These are phyloP conservation scores for Botrytis porri DNA, from an alignment of 2,329 filamentous ascomycete genomes.

Conservation along the genomic window DNA sequence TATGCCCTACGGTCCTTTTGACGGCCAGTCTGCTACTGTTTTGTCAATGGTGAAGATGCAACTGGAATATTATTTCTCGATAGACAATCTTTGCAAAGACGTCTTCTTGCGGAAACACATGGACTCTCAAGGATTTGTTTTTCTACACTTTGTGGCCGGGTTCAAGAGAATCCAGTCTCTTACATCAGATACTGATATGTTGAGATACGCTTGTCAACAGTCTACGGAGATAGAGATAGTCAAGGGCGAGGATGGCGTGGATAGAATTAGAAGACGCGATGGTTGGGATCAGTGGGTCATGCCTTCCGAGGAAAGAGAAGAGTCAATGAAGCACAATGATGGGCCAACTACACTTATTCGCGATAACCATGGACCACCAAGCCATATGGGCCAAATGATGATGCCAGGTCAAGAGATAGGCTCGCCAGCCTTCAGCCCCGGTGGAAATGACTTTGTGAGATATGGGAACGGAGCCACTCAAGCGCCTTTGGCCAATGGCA, in stretches of 20 bases:
- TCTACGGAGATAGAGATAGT: constrained; percentile 73
- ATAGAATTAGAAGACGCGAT: constrained; percentile 71
- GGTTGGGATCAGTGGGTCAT: constrained; percentile 81
- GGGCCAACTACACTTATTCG: constrained; percentile 51
- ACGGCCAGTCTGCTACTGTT: constrained; percentile 48
- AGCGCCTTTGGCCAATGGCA: constrained; percentile 36
- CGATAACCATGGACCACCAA: constrained; percentile 28
- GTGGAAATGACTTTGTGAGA: constrained; percentile 34
- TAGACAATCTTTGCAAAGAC: constrained; percentile 94
- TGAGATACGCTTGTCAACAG: constrained; percentile 72
- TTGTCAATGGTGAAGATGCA: constrained; percentile 45
- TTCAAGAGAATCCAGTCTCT: constrained; percentile 82
- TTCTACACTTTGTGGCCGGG: constrained; percentile 71
- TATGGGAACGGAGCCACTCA: constrained; percentile 28
- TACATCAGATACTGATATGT: constrained; percentile 67
- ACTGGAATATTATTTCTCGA: constrained; percentile 94
- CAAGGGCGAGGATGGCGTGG: constrained; percentile 70
- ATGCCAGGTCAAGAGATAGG: constrained; percentile 32
- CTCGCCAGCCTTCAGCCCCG: constrained; percentile 35
- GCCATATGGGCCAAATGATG: constrained; percentile 31
- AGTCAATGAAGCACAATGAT: constrained; percentile 70
- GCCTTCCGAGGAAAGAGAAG: constrained; percentile 66
- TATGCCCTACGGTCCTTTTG: constrained; percentile 55
- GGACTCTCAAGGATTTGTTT: constrained; percentile 93
- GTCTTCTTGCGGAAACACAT: constrained; percentile 84